Conservation (phyloP, 202 grass and related monocot species). For the Dendrocalamus latiflorus region DNA sequence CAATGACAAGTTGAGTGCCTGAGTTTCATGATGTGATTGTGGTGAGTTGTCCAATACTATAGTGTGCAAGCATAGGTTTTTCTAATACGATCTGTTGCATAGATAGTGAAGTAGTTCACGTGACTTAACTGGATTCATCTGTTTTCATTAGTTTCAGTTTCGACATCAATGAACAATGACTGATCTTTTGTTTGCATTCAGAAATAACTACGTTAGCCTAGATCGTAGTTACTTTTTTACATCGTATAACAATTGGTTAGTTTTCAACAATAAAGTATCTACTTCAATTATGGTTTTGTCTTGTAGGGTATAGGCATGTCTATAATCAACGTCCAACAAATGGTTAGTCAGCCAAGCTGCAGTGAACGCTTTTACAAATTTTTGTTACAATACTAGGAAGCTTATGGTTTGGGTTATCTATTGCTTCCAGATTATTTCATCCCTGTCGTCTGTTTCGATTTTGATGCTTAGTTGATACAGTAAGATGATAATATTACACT, state of each 20-base stretch:
- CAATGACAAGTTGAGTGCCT: not conserved
- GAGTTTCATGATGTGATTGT: not conserved
- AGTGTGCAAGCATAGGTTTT: not conserved
- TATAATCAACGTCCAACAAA: not conserved
- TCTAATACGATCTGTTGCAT: not conserved
- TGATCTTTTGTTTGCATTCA: not conserved
- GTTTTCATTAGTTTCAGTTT: not conserved
- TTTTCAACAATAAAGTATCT: not conserved
- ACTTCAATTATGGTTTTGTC: too few relatives aligned
- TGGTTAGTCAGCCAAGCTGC: not conserved
- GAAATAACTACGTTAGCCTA: not conserved
- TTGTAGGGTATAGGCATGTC: too few relatives aligned
- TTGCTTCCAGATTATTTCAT: not conserved
- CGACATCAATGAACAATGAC: not conserved
- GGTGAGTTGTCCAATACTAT: not conserved
- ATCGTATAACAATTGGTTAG: not conserved
- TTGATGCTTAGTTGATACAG: not conserved
- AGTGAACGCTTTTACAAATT: not conserved
- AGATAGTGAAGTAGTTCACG: not conserved
- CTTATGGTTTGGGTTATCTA: not conserved
- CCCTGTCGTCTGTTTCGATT: not conserved
- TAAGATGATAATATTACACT: not conserved
- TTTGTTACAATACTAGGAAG: not conserved
- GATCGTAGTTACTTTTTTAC: not conserved
- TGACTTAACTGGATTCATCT: not conserved